These are phyloP conservation scores for Fusarium avenaceum DNA, from an alignment of 2,329 filamentous ascomycete species.

Conservation along the genomic window DNA sequence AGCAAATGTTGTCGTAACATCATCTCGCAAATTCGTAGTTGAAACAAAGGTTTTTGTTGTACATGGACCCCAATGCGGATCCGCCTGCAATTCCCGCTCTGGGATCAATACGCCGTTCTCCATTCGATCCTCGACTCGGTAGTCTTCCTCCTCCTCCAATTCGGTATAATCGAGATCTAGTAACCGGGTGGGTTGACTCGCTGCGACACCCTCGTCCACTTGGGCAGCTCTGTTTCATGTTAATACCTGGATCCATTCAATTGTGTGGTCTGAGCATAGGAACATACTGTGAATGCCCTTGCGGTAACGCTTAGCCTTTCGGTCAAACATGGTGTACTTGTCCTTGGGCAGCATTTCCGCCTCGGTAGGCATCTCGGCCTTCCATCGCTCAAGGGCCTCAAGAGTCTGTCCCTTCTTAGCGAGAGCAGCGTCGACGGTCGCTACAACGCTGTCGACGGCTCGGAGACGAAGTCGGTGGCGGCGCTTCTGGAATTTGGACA, in stretches of 20 bases:
- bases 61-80: slow-evolving; percentile 44
- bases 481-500: slow-evolving; percentile 91
- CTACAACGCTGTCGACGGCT: slow-evolving; percentile 88
- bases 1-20: slow-evolving; percentile 39
- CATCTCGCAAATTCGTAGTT: slow-evolving; percentile 44
- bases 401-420: slow-evolving; percentile 77
- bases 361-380: slow-evolving; percentile 94
- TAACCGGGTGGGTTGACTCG: slow-evolving; percentile 95
- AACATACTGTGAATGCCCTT: slow-evolving; percentile 97
- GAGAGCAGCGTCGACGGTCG: slow-evolving; percentile 83
- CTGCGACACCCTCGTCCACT: slow-evolving; percentile 97
- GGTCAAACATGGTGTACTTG: slow-evolving; percentile 98
- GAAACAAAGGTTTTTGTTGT: slow-evolving; percentile 50
- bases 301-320: slow-evolving; percentile 93
- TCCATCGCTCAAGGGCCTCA: slow-evolving; percentile 90
- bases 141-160: slow-evolving; percentile 18
- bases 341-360: slow-evolving; percentile 95
- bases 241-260: slow-evolving; percentile 27
- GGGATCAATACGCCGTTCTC: slow-evolving; percentile 45
- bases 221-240: slow-evolving; percentile 74
- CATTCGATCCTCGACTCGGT: slow-evolving; percentile 29
- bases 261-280: neutral
- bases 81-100: slow-evolving; percentile 37
- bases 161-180: slow-evolving; percentile 63
- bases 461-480: slow-evolving; percentile 87